Evolutionary conservation across 1,284 basidiomycete species (phyloP), one percentile per base, ranked within the genome.

Genomic region (Rhizoctonia solani): DNA sequence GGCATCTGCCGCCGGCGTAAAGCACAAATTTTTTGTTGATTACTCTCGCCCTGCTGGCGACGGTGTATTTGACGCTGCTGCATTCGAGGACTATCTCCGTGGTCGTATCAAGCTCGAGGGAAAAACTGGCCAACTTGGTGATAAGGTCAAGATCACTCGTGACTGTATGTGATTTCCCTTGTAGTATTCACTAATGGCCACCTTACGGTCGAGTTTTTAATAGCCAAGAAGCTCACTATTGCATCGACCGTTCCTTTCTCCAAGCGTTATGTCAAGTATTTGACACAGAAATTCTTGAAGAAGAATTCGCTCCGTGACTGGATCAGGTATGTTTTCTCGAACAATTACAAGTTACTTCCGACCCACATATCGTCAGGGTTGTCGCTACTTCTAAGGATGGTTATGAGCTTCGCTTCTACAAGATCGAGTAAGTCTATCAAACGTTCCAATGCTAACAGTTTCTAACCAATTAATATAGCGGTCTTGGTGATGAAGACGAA

Each of bases 231-330:
- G 80, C 83, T 95, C 76, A 89, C 87, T 69, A 85, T 95, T 71
- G 87, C 87, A 54, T 89, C 92, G 66, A 87, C 82, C 76, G 87
- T 95, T 75, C 86, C 90, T 61, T 89, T 95, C 80, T 95, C 93
- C 68, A 96, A 96, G 81, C 85, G 93, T 70, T 95, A 94, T 79
- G 85, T 93, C 74, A 93, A 95, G 80, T 96, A 95, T 81, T 84
- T 95, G 72, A 95, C 93, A 68, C 95, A 95, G 84, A 95, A 95
- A 83, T 95, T 92, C 84, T 84, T 96, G 80, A 95, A 95, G 82
- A 93, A 93, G 83, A 91, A 91, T 80, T 81, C 83, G 47, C 83
- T 93, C 72, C 87, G 90, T 71, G 90, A 92, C 79, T 92, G 90
- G 89, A 89, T 92, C 76, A 90, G 90, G 84, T 86, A 70, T 14